Evolutionary conservation across 192 early-diverging fungal genomes (phyloP), one percentile per base, ranked within the genome.

Genomic region (Phycomyces nitens): DNA sequence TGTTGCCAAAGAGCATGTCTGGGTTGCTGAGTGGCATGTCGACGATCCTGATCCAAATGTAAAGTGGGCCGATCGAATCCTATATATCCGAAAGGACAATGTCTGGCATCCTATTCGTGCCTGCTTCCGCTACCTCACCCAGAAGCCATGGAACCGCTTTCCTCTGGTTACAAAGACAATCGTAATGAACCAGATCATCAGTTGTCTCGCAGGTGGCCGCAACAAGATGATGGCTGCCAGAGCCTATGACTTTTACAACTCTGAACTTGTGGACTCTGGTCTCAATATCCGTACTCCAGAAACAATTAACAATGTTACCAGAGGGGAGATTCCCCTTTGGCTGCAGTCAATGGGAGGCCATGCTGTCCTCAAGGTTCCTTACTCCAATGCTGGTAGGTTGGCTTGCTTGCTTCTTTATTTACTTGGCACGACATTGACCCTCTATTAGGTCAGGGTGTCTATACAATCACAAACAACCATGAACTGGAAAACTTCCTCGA

Each of bases 171-270:
- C 86, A 12, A 84, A 84, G 56, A 94, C 92, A 0, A 64, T 92
- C 34, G 82, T 94, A 4, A 80, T 94, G 72, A 94, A 94, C 74
- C 79, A 86, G 55, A 88, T 92, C 56, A 79, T 94, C 29, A 87
- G 90, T 12, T 94, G 92, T 70, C 67, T 94, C 4, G 92, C 92
- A 49, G 92, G 92, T 50, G 92, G 92, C 16, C 84, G 92, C 39
- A 94, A 94, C 79, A 94, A 94, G 75, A 90, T 90, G 84, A 90
- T 94, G 88, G 92, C 92, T 8, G 87, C 87, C 4, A 79, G 88
- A 53, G 92, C 92, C 5, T 94, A 94, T 71, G 92, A 92, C 64
- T 86, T 94, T 54, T 83, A 87, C 49, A 94, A 94, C 65, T 77
- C 91, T 3, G 92, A 94, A 68, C 77, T 92, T 38, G 77, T 77